Percentiles rank a stretch among this genome's conserved stretches.
Evolutionary conservation across 2,329 filamentous ascomycete species (phyloP).

Genomic region (Fusarium multiceps): DNA sequence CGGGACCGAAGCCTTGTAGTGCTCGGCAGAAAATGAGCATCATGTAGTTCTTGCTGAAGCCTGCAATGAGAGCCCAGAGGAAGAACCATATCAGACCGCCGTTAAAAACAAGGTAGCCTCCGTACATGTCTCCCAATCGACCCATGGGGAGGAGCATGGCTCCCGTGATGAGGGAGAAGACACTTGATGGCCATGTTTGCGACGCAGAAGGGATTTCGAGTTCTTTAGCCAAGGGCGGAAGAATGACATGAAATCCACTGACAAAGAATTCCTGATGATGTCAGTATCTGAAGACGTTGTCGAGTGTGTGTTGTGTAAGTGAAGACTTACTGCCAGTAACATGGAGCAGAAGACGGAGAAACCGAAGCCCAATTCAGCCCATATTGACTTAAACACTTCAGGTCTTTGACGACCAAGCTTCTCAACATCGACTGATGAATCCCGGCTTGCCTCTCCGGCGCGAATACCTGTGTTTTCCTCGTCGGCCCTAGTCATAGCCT

Average conservation of each 20-base stretch:
- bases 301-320: background rate
- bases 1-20: constrained; percentile 77
- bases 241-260: constrained; percentile 56
- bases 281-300: background rate
- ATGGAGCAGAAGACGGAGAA: constrained; percentile 43
- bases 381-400: constrained; percentile 38
- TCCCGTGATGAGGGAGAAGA: constrained; percentile 68
- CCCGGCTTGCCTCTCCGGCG: constrained; percentile 4
- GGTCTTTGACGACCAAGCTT: constrained; percentile 45
- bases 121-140: constrained; percentile 70
- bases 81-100: constrained; percentile 72
- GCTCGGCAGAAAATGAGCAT: constrained; percentile 81
- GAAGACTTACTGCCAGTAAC: constrained; percentile 40
- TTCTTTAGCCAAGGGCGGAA: constrained; percentile 71
- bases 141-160: constrained; percentile 72
- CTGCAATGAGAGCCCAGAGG: constrained; percentile 75
- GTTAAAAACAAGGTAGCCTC: constrained; percentile 70
- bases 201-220: constrained; percentile 72
- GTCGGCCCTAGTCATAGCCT: constrained; percentile 27
- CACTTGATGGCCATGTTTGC: constrained; percentile 73
- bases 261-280: constrained; percentile 44
- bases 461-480: constrained; percentile 26
- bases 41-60: constrained; percentile 73
- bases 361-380: constrained; percentile 42
- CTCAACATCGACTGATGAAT: constrained; percentile 37